Conservation (phyloP, 2,329 filamentous ascomycete species). For the Fusarium falciforme region DNA sequence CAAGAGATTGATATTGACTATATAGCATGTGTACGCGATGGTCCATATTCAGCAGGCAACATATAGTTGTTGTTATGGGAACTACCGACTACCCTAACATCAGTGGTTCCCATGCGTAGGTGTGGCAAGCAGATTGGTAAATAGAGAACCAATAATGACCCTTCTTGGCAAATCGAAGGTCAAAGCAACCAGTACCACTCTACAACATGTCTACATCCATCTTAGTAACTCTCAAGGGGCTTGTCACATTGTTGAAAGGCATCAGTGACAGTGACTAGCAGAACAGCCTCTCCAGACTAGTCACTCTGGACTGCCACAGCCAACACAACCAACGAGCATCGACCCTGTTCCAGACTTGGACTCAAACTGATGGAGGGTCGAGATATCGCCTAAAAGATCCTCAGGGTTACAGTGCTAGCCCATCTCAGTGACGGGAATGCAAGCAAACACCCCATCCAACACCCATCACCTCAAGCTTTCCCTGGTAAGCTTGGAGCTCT, state of each 20-base stretch:
- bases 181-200: neutral
- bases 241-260: neutral
- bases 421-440: neutral
- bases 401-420: neutral
- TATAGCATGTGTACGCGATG: neutral
- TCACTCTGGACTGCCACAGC: neutral
- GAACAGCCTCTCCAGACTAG: neutral
- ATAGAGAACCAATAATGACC: neutral
- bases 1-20: neutral
- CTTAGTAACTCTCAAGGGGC: neutral
- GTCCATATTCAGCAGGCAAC: neutral
- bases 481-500: constrained; percentile 9
- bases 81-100: neutral
- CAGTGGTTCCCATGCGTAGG: neutral
- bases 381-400: neutral
- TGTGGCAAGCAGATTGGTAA: neutral
- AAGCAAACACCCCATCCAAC: neutral
- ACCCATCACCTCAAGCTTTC: neutral
- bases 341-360: neutral
- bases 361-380: neutral
- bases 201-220: neutral
- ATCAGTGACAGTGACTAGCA: neutral
- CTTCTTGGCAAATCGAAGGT: neutral
- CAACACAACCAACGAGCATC: neutral
- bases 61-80: neutral